Conservation (phyloP, 345 rosid species). For the Gossypium mustelinum region DNA sequence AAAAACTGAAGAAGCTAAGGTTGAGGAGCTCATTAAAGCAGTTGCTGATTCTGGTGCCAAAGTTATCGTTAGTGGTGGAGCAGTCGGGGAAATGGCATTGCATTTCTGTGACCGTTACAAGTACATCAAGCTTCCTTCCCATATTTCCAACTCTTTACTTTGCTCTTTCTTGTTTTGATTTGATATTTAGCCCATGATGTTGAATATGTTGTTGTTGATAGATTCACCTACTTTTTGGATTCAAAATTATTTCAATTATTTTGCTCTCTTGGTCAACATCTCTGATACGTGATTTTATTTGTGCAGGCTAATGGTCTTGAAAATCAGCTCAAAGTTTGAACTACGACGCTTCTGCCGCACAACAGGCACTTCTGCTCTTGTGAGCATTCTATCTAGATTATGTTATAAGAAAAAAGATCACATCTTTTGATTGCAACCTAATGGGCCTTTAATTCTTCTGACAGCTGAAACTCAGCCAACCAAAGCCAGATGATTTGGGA, state of each 20-base stretch:
- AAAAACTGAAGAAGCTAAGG: slow-evolving; percentile 94
- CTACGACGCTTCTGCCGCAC: slow-evolving; percentile 84
- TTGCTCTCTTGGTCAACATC: not conserved
- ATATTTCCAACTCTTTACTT: not conserved
- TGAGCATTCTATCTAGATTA: slow-evolving; percentile 29
- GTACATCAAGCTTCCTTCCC: slow-evolving; percentile 36
- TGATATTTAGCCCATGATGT: not conserved
- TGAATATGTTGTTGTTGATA: not conserved
- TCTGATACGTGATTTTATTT: slow-evolving; percentile 15
- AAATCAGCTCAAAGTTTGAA: slow-evolving; percentile 97
- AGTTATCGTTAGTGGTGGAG: slow-evolving; percentile 89
- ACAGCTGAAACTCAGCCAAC: slow-evolving; percentile 90
- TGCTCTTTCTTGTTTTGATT: not conserved
- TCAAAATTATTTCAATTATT: not conserved
- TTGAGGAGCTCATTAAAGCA: slow-evolving; percentile 88
- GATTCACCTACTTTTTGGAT: not conserved
- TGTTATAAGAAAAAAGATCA: not conserved
- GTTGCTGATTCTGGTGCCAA: slow-evolving; percentile 97
- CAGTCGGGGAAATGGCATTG: slow-evolving; percentile 98
- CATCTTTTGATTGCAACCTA: slow-evolving; percentile 19
- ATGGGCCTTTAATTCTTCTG: slow-evolving; percentile 12
- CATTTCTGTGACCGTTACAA: slow-evolving; percentile 99
- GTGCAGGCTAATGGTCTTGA: slow-evolving; percentile 90
- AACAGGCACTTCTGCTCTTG: slow-evolving; percentile 22
- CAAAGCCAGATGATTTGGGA: slow-evolving; percentile 85